phyloP scores from a whole-genome alignment of 2,329 filamentous ascomycete genomes.

The Sclerotinia subarctica region DNA sequence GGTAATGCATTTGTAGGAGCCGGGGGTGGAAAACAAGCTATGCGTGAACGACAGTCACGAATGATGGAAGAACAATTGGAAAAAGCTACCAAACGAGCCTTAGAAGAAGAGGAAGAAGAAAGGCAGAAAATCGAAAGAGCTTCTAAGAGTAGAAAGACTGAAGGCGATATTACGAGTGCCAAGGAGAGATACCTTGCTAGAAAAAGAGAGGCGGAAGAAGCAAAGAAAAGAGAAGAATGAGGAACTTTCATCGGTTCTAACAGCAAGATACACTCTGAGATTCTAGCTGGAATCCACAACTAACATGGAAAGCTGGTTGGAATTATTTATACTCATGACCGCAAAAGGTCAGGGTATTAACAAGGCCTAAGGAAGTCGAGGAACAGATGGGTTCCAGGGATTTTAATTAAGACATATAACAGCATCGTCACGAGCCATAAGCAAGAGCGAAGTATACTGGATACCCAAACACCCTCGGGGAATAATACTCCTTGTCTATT shows the following conservation, averaged over 20 bases:
- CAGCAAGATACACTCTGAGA: not conserved
- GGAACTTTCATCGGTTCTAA: not conserved
- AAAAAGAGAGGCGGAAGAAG: conserved; percentile 71
- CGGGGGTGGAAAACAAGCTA: conserved; percentile 58
- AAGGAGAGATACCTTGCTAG: conserved; percentile 76
- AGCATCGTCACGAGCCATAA: not conserved
- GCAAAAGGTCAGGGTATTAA: too few relatives aligned
- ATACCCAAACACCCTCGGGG: not conserved
- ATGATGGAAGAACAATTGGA: conserved; percentile 79
- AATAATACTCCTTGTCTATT: not conserved
- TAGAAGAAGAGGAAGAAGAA: conserved; percentile 67
- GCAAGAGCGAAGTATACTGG: not conserved
- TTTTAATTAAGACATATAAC: not conserved
- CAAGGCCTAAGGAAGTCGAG: not conserved
- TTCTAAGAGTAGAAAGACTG: conserved; percentile 75
- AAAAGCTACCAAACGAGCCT: conserved; percentile 65
- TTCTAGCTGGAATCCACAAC: not conserved
- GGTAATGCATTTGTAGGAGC: conserved; percentile 43
- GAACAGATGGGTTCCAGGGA: not conserved
- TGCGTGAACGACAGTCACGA: conserved; percentile 70
- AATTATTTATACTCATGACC: too few relatives aligned
- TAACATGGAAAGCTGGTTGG: not conserved
- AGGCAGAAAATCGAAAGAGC: conserved; percentile 59
- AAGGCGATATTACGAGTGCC: conserved; percentile 70
- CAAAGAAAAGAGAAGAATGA: conserved; percentile 50